Evolutionary conservation across 2,329 filamentous ascomycete genomes (phyloP).

Genomic region (Nemania serpens): DNA sequence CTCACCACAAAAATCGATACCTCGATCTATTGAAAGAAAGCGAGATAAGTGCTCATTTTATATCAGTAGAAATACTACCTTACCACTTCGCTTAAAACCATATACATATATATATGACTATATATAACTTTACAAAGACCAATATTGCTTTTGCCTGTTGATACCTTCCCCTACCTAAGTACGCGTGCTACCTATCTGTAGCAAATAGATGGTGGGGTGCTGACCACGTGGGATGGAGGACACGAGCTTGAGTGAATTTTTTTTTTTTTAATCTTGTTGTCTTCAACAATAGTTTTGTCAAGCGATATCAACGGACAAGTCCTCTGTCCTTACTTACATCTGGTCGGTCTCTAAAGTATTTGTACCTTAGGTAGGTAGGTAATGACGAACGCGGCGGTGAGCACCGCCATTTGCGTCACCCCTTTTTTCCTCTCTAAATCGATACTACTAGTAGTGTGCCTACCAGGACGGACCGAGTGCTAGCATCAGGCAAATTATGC

Average conservation of each 20-base stretch:
- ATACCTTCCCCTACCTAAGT: not conserved
- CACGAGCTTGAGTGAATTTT: slow-evolving; percentile 20
- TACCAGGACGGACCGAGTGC: no score
- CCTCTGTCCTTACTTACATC: not conserved
- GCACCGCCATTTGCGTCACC: slow-evolving; percentile 1
- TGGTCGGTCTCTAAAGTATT: not conserved
- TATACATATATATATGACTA: not conserved
- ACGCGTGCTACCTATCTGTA: slow-evolving; percentile 5
- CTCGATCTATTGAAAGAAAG: not conserved
- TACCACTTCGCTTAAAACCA: not conserved
- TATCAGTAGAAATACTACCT: no score
- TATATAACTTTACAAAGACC: not conserved
- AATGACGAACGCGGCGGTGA: slow-evolving; percentile 17
- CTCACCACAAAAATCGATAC: not conserved
- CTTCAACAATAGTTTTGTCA: slow-evolving; percentile 4
- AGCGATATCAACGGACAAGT: not conserved
- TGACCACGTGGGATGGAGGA: slow-evolving; percentile 34
- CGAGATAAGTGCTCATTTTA: not conserved
- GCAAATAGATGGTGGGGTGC: slow-evolving; percentile 34
- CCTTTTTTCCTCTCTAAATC: not conserved
- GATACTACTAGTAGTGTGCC: no score
- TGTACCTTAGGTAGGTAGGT: not conserved
- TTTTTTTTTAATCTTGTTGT: slow-evolving; percentile 16
- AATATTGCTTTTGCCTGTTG: slow-evolving; percentile 8
- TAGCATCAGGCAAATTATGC: no score